Evolutionary conservation across 2,329 filamentous ascomycete species (phyloP).

Genomic region (Triangularia setosa): DNA sequence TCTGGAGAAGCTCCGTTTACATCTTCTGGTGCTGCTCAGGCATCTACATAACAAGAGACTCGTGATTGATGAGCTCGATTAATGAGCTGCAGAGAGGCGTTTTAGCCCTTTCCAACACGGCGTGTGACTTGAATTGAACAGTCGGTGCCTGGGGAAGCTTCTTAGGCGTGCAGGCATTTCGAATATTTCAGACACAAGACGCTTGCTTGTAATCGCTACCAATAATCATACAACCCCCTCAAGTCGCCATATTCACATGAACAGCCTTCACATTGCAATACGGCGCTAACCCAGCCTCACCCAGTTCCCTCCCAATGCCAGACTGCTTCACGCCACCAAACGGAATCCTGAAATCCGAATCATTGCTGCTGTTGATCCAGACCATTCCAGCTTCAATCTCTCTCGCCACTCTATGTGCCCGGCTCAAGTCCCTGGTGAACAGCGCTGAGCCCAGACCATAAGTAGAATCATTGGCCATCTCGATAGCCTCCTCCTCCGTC

Average conservation of each 20-base stretch:
- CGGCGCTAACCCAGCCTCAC: constrained; percentile 34
- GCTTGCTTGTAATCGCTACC: background rate
- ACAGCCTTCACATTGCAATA: constrained; percentile 36
- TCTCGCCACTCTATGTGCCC: constrained; percentile 42
- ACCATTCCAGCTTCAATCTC: constrained; percentile 56
- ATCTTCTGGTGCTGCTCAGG: no score
- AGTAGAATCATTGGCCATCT: constrained; percentile 41
- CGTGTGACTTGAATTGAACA: no score
- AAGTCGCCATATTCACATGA: constrained; percentile 35
- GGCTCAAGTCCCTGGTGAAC: constrained; percentile 53
- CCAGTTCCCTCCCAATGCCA: constrained; percentile 36
- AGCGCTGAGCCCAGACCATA: constrained; percentile 57
- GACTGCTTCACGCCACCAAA: constrained; percentile 42
- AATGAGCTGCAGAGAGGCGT: no score
- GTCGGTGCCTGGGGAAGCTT: no score
- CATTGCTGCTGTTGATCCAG: constrained; percentile 44
- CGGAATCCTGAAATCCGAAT: constrained; percentile 48
- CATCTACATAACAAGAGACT: no score
- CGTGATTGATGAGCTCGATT: no score
- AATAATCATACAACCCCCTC: constrained; percentile 1
- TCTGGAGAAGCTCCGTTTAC: background rate
- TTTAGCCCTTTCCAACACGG: no score
- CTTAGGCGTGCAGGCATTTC: no score
- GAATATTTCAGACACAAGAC: background rate
- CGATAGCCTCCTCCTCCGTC: constrained; percentile 36